Evolutionary conservation across 1,284 basidiomycete species (phyloP).

Genomic region (Fomes fomentarius): DNA sequence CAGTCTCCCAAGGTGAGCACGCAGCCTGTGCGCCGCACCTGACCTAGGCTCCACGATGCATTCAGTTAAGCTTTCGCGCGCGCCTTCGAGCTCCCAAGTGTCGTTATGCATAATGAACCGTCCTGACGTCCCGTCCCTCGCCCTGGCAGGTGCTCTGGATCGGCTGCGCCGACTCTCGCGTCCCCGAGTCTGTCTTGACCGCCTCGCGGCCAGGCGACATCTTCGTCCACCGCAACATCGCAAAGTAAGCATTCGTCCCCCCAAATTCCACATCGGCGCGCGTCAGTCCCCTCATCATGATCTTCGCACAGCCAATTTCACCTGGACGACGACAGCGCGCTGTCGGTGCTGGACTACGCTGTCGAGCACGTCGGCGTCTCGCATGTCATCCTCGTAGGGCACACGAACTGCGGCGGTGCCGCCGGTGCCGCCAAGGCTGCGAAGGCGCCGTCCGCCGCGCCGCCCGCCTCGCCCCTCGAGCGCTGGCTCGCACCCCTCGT

Average conservation of each 20-base stretch:
- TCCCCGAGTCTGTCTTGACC: conserved; percentile 60
- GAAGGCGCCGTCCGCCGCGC: conserved; percentile 30
- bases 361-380: conserved; percentile 79
- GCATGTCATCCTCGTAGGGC: conserved; percentile 85
- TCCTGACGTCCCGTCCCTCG: neutral
- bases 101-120: neutral
- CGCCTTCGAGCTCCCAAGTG: no score
- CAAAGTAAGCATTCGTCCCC: conserved; percentile 48
- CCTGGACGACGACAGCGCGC: conserved; percentile 75
- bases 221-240: conserved; percentile 71
- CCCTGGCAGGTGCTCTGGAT: conserved; percentile 66
- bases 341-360: conserved; percentile 83
- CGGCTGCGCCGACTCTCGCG: conserved; percentile 73
- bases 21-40: no score
- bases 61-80: no score
- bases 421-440: conserved; percentile 59
- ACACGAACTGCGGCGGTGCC: conserved; percentile 82
- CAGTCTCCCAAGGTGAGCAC: conserved; percentile 73
- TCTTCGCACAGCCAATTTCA: conserved; percentile 70
- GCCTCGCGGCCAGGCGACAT: conserved; percentile 66
- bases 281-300: no score
- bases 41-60: no score
- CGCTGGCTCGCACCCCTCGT: conserved; percentile 80
- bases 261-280: no score
- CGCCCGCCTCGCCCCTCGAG: conserved; percentile 56